Evolutionary conservation across 2,329 filamentous ascomycete genomes (phyloP), one percentile per base, ranked within the genome.

Genomic region (Drechslerella coelobrocha): DNA sequence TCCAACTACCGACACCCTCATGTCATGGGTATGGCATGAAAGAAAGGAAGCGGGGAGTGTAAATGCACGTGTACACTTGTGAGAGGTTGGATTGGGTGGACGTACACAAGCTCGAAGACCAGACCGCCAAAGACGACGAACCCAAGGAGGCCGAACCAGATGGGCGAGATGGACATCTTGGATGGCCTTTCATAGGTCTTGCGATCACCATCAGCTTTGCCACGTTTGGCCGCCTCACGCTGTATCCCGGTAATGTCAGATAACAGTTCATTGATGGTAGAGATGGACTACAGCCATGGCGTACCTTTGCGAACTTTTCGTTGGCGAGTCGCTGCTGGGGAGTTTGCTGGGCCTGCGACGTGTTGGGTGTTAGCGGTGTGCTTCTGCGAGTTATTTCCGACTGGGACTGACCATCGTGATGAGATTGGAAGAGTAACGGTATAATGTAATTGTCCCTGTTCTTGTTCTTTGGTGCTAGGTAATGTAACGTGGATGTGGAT

Each of bases 301-400:
- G 39, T 63, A 72, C 68, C 78, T 88, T 88, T 75, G 84, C 87
- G 80, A 91, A 95, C 80, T 89, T 89, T 77, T 85, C 85, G 82
- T 94, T 94, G 73, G 88, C 87, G 77, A 86, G 86, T 79, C 90
- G 88, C 83, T 94, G 91, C 80, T 91, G 85, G 75, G 88, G 90
- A 75, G 90, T 94, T 88, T 93, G 66, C 21, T 48, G 90, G 75
- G 87, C 89, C 89, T 92, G 77, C 72, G 27, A 14, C 17, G 14
- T 8, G 2, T 17, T 23, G 31, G 24, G 24, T 17, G 37, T 68
- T 68, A 68, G 61, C 53, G 50, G 39, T 23, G 23, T 9, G 9
- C n/a, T 21, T 17, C 19, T 12, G 14, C 29, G 51, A 23, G 9
- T n/a, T n/a, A n/a, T 34, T 19, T 2, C 31, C 24, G 21, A 55